Evolutionary conservation across 192 early-diverging fungal species (phyloP), one percentile per base, ranked within the genome.

Genomic region (Podila clonocystis): DNA sequence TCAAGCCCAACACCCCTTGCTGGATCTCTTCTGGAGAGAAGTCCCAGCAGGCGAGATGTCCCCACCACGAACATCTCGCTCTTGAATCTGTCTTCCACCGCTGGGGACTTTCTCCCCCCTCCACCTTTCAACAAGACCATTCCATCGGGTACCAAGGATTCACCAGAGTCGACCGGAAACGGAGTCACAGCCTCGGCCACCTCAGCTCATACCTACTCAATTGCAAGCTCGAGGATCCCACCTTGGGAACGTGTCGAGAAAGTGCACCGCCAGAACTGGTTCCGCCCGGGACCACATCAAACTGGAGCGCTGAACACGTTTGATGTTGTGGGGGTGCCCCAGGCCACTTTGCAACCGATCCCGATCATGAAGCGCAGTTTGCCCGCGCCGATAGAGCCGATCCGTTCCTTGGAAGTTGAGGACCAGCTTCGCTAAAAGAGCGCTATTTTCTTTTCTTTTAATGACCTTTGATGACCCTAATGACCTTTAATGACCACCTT

Each of bases 241-340:
- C 71, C 77, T 0, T 80, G 77, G 77, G 77, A 80, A 33, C 59
- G 77, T 1, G 57, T 80, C 28, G 77, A 80, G 24, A 60, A 60
- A n/a, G 61, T 80, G 28, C 77, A 73, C 48, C 70, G 73, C n/a
- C 77, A 80, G 49, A 72, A 80, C 29, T 80, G 77, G 77, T 80
- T 80, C 71, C 33, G 71, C 30, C 77, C 77, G 1, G 77, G 66
- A 26, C 70, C 77, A 9, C 77, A 80, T 58, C 77, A 80, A 17
- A 65, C 77, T 2, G 70, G 70, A 3, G 77, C 77, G 0, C 20
- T 73, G 3, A 70, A 69, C 1, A 64, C 61, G 5, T 80, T 80
- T 65, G 77, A 80, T 28, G 77, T 58, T 29, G 65, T 57, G 0
- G 77, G 70, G 0, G 31, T 80, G 19, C 26, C 67, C 24, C 45